Percentiles rank a stretch among this genome's conserved stretches.
Evolutionary conservation across 2,329 filamentous ascomycete genomes (phyloP).

Genomic region (Colletotrichum theobromicola): DNA sequence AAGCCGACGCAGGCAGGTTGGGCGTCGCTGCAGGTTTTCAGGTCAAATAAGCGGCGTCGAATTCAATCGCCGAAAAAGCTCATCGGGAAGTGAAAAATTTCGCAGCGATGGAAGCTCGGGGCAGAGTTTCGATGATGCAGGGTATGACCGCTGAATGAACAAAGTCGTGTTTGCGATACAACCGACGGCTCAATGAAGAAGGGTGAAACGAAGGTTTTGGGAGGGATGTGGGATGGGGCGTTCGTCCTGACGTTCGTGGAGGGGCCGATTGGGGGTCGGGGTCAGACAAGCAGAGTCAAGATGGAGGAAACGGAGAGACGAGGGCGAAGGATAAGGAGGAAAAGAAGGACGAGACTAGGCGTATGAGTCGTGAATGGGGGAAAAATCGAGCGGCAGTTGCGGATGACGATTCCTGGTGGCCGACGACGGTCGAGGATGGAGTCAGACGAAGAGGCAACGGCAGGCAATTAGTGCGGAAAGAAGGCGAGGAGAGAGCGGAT

Average conservation of each 20-base stretch:
- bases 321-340: neutral
- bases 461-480: neutral
- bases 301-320: neutral
- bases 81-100: neutral
- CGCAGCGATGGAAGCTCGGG: neutral
- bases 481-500: neutral
- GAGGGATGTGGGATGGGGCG: conserved; percentile 6
- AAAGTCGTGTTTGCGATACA: conserved; percentile 8
- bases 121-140: neutral
- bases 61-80: neutral
- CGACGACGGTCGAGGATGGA: neutral
- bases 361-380: neutral
- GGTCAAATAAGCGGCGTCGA: neutral
- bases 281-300: neutral
- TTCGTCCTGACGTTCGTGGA: conserved; percentile 13
- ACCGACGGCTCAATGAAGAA: neutral
- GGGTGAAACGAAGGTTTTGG: conserved; percentile 18
- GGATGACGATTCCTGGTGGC: neutral
- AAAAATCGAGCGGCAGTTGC: neutral
- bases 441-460: neutral
- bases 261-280: neutral
- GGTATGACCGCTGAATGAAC: neutral
- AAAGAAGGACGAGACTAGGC: neutral
- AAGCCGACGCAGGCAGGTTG: neutral
- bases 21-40: neutral